Evolutionary conservation across 495 filamentous ascomycete species (phyloP).

Genomic region (Penicillium canescens): DNA sequence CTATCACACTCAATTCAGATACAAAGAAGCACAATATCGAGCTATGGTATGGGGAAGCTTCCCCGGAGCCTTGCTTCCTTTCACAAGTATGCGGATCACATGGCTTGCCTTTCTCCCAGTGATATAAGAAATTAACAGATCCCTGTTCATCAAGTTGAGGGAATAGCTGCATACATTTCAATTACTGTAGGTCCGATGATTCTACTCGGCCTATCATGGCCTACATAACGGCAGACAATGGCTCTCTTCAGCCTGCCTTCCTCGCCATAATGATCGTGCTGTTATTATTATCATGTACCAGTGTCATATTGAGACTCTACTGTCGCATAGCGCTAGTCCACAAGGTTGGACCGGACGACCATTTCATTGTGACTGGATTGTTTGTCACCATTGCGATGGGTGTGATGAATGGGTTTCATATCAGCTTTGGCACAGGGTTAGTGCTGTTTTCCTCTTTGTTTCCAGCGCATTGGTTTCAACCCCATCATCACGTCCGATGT

Average conservation of each 20-base stretch:
- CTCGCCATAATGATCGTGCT: slow-evolving; percentile 10
- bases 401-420: slow-evolving; percentile 17
- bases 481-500: too few species aligned
- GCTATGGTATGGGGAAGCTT: too few species aligned
- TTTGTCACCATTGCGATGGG: slow-evolving; percentile 15
- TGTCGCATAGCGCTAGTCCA: slow-evolving; percentile 5
- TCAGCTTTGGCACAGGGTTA: slow-evolving; percentile 16
- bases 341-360: slow-evolving; percentile 13
- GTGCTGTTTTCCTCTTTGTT: neutral
- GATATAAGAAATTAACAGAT: too few species aligned
- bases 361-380: slow-evolving; percentile 13
- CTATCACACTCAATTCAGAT: too few species aligned
- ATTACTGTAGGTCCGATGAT: too few species aligned
- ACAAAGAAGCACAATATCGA: too few species aligned
- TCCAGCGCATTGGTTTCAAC: too few species aligned
- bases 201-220: slow-evolving; percentile 4
- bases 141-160: too few species aligned
- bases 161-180: too few species aligned
- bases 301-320: slow-evolving; percentile 2
- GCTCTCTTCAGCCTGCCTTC: slow-evolving; percentile 17
- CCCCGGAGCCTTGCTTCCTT: too few species aligned
- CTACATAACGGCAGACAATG: slow-evolving; percentile 15
- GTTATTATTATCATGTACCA: slow-evolving; percentile 8
- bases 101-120: too few species aligned
- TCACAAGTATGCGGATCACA: too few species aligned